A percentile compares a stretch with the other conserved stretches of the same genome.
Evolutionary conservation across 345 rosid species (phyloP).

Genomic region (Orychophragmus violaceus): DNA sequence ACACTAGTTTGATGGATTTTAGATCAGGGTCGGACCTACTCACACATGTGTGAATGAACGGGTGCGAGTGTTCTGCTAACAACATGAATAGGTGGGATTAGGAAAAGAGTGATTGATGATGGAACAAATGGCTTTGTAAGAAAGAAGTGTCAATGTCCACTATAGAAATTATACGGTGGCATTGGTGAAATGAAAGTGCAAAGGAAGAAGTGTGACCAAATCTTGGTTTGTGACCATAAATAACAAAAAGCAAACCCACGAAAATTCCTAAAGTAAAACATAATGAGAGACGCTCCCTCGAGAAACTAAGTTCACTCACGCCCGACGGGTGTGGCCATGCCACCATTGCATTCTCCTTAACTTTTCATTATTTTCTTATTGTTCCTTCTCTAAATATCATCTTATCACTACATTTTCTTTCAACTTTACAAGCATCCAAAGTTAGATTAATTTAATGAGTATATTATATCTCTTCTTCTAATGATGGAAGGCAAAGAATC

Average conservation of each 20-base stretch:
- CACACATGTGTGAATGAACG: neutral
- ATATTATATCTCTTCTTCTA: slow-evolving; percentile 23
- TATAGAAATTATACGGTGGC: slow-evolving; percentile 8
- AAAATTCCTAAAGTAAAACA: slow-evolving; percentile 8
- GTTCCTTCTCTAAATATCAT: slow-evolving; percentile 19
- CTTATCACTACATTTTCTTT: slow-evolving; percentile 7
- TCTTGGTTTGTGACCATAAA: slow-evolving; percentile 31
- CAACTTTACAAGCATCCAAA: slow-evolving; percentile 27
- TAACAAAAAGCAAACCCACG: slow-evolving; percentile 33
- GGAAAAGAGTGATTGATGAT: slow-evolving; percentile 20
- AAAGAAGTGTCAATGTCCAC: slow-evolving; percentile 23
- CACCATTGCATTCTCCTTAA: slow-evolving; percentile 22
- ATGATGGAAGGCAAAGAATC: slow-evolving; percentile 16
- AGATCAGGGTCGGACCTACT: no score
- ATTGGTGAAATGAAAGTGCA: slow-evolving; percentile 22
- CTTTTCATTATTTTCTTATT: neutral
- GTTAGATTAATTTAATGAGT: slow-evolving; percentile 25
- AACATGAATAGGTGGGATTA: slow-evolving; percentile 20
- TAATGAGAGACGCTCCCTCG: slow-evolving; percentile 32
- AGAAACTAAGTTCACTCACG: slow-evolving; percentile 24
- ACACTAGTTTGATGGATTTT: no score
- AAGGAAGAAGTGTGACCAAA: slow-evolving; percentile 12
- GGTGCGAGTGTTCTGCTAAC: neutral
- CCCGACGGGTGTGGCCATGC: slow-evolving; percentile 26
- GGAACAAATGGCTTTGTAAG: slow-evolving; percentile 20